These are phyloP conservation scores for Phytophthora fragariae DNA, from an alignment of 352 stramenopile genomes.

Conservation along the genomic window DNA sequence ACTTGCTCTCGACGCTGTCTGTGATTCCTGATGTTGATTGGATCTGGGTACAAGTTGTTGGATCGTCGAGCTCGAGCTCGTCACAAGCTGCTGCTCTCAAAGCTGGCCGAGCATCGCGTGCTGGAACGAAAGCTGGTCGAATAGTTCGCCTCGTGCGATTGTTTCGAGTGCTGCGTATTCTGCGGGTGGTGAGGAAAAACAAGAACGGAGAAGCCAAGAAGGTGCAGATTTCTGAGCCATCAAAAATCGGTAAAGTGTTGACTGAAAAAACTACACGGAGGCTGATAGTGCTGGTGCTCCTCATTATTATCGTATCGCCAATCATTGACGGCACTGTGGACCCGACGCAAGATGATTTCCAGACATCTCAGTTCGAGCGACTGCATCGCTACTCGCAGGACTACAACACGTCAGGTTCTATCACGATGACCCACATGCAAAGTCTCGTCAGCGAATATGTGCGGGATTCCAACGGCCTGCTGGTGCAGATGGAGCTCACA, in stretches of 20 bases:
- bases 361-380: conserved; percentile 76
- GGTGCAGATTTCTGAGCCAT: conserved; percentile 85
- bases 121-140: conserved; percentile 87
- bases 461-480: conserved; percentile 73
- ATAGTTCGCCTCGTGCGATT: conserved; percentile 94
- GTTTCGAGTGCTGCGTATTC: conserved; percentile 91
- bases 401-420: conserved; percentile 72
- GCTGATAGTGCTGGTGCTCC: conserved; percentile 91
- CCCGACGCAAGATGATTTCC: conserved; percentile 78
- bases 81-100: conserved; percentile 78
- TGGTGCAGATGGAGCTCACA: conserved; percentile 68
- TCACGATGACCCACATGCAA: conserved; percentile 58
- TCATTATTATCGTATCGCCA: conserved; percentile 88
- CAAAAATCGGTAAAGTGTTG: conserved; percentile 95
- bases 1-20: conserved; percentile 94
- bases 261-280: conserved; percentile 94
- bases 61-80: conserved; percentile 22
- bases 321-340: conserved; percentile 84
- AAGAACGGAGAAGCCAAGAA: conserved; percentile 64
- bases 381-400: conserved; percentile 86
- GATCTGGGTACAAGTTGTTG: conserved; percentile 78
- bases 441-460: conserved; percentile 77
- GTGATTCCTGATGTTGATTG: conserved; percentile 92
- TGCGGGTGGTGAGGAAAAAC: conserved; percentile 86
- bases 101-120: conserved; percentile 85